Evolutionary conservation across 257 asterid species (phyloP), one percentile per base, ranked within the genome.

Genomic region (Przewalskia tangutica): DNA sequence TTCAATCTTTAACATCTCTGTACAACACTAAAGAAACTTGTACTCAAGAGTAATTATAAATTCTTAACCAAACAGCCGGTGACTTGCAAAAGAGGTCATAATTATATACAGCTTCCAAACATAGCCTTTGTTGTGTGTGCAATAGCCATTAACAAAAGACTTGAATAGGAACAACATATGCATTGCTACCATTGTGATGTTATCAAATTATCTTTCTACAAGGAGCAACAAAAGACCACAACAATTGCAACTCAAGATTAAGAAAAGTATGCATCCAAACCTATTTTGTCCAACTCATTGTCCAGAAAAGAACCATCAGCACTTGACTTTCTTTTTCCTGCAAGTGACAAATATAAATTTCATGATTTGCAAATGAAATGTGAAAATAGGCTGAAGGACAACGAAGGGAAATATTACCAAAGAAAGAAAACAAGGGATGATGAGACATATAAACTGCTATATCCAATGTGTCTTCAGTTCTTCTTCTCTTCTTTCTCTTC

Each of bases 401-500:
- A 81, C 1, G 65, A 65, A 27, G 53, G 36, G 20, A 48, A 12
- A 18, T 42, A 63, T 81, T 64, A 81, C 83, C 83, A 64, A 63
- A 81, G 65, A 48, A 81, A 65, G 83, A 81, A 66, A 81, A 81
- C 78, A 81, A 81, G 34, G 75, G 75, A 70, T 51, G 67, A 20
- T 70, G 83, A 50, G 83, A 81, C 83, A 81, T 81, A 81, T 81
- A 81, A 48, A 48, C 54, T 8, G 77, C 64, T 48, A 17, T 81
- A 55, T 81, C 83, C 78, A 63, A 58, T 48, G 78, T 65, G 58
- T 81, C 78, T 81, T 81, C 83, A 48, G 50, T 70, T 81, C 83
- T 81, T 81, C 75, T 64, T 64, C 83, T 81, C 76, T 81, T 81
- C 83, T 81, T 81, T 65, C 83, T 81, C 63, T 50, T 64, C 76